These are phyloP conservation scores for Picochlorum sp. DNA, from an alignment of 139 green algal species.

Conservation along the genomic window DNA sequence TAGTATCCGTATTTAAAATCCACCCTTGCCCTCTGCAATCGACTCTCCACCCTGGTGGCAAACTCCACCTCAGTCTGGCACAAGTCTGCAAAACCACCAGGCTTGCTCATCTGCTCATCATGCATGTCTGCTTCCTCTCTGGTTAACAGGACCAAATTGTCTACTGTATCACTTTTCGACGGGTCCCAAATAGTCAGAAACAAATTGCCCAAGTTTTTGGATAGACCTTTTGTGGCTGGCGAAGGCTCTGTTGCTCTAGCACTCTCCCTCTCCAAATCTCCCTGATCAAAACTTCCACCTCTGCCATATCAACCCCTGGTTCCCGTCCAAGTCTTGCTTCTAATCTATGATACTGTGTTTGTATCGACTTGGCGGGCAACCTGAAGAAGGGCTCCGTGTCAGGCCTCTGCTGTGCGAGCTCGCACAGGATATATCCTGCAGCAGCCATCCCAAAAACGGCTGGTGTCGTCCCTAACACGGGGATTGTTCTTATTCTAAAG, in stretches of 20 bases:
- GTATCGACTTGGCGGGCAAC: constrained; percentile 27
- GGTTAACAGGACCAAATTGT: constrained; percentile 89
- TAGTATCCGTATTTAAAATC: constrained; percentile 21
- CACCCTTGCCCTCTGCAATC: constrained; percentile 9
- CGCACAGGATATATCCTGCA: constrained; percentile 69
- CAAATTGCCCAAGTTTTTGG: constrained; percentile 53
- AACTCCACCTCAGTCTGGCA: constrained; percentile 16
- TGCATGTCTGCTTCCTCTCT: constrained; percentile 68
- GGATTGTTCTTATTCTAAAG: constrained; percentile 93
- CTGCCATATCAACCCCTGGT: constrained; percentile 19
- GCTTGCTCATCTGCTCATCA: constrained; percentile 20
- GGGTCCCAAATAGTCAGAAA: constrained; percentile 54
- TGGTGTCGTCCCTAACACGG: constrained; percentile 86
- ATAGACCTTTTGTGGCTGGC: constrained; percentile 56
- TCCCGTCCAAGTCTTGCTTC: constrained; percentile 52
- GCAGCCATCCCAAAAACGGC: constrained; percentile 89
- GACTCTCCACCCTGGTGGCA: constrained; percentile 5
- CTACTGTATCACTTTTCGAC: constrained; percentile 40
- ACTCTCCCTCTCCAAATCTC: constrained; percentile 57
- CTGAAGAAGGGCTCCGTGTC: constrained; percentile 56
- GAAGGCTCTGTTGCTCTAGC: constrained; percentile 14
- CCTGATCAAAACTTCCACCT: constrained; percentile 34
- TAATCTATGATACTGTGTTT: constrained; percentile 53
- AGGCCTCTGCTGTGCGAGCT: constrained; percentile 60
- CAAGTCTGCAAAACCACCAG: background rate